Percentiles rank a stretch among this genome's conserved stretches.
Conservation (phyloP, 495 filamentous ascomycete species). For the Choiromyces venosus region DNA sequence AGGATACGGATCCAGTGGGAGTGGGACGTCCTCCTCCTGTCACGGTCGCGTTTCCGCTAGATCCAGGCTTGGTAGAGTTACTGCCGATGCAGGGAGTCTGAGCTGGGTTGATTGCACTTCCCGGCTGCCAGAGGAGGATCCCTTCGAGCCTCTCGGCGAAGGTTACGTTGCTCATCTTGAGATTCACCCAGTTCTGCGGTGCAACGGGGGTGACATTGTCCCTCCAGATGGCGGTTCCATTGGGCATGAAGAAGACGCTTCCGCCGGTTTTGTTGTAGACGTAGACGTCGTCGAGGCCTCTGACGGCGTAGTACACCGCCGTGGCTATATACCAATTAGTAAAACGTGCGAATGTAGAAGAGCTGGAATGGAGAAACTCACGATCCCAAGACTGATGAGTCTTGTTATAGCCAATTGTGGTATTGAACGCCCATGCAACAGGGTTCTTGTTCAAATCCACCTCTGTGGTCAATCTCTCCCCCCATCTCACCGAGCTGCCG, state of each 20-base stretch:
- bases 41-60: not conserved
- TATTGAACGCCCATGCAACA: slow-evolving; percentile 32
- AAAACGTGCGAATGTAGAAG: not conserved
- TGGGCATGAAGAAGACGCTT: slow-evolving; percentile 32
- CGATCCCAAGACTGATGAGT: slow-evolving; percentile 26
- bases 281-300: slow-evolving; percentile 41
- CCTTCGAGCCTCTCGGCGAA: slow-evolving; percentile 38
- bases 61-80: not conserved
- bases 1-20: not conserved
- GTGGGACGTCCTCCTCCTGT: not conserved
- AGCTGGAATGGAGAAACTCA: slow-evolving; percentile 4
- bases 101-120: slow-evolving; percentile 3
- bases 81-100: not conserved
- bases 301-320: slow-evolving; percentile 41
- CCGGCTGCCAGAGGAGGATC: slow-evolving; percentile 40
- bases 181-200: slow-evolving; percentile 39
- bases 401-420: slow-evolving; percentile 24
- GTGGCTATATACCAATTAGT: slow-evolving; percentile 8
- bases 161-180: slow-evolving; percentile 34
- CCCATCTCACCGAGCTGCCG: slow-evolving; percentile 34
- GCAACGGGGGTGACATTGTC: slow-evolving; percentile 13
- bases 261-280: slow-evolving; percentile 38
- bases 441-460: slow-evolving; percentile 37
- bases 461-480: slow-evolving; percentile 35
- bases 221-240: slow-evolving; percentile 35